phyloP scores from a whole-genome alignment of 495 filamentous ascomycete species.

The Talaromyces adpressus region DNA sequence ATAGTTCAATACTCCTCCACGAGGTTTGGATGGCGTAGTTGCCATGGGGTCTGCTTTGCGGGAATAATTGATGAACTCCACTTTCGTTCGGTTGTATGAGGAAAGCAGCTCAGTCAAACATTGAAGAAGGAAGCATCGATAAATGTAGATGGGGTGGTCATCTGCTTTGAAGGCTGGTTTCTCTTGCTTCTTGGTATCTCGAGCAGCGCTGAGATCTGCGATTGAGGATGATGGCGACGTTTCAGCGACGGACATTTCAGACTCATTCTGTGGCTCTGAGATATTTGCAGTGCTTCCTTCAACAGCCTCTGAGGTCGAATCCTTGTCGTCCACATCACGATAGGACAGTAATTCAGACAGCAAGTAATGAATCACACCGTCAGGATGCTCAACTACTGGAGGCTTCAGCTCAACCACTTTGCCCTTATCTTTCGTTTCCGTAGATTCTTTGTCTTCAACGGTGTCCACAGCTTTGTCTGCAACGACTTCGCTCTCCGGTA shows the following conservation, averaged over 20 bases:
- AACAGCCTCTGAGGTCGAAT: slow-evolving; percentile 38
- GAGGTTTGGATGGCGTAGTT: slow-evolving; percentile 86
- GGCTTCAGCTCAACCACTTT: slow-evolving; percentile 66
- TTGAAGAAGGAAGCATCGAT: slow-evolving; percentile 90
- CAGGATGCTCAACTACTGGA: slow-evolving; percentile 84
- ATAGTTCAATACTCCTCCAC: slow-evolving; percentile 89
- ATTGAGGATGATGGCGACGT: slow-evolving; percentile 31
- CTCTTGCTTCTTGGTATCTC: slow-evolving; percentile 51
- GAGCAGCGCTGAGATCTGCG: slow-evolving; percentile 22
- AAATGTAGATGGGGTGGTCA: slow-evolving; percentile 91
- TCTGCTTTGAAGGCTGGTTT: slow-evolving; percentile 84
- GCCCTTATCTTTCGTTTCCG: slow-evolving; percentile 54
- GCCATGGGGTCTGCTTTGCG: slow-evolving; percentile 75
- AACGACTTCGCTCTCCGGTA: slow-evolving; percentile 20
- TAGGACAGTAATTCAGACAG: slow-evolving; percentile 91
- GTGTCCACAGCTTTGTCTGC: slow-evolving; percentile 23
- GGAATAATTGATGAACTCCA: slow-evolving; percentile 99
- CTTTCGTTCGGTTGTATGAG: slow-evolving; percentile 88
- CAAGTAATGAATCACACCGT: slow-evolving; percentile 93
- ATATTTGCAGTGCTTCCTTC: slow-evolving; percentile 34
- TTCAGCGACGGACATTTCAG: slow-evolving; percentile 37
- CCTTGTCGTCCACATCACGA: slow-evolving; percentile 82
- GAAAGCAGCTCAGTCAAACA: slow-evolving; percentile 89
- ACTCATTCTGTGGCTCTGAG: slow-evolving; percentile 38
- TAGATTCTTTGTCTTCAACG: slow-evolving; percentile 23